Base-by-base conservation (phyloP, 2,329 filamentous ascomycete species). In the Diaporthe longicolla region DNA sequence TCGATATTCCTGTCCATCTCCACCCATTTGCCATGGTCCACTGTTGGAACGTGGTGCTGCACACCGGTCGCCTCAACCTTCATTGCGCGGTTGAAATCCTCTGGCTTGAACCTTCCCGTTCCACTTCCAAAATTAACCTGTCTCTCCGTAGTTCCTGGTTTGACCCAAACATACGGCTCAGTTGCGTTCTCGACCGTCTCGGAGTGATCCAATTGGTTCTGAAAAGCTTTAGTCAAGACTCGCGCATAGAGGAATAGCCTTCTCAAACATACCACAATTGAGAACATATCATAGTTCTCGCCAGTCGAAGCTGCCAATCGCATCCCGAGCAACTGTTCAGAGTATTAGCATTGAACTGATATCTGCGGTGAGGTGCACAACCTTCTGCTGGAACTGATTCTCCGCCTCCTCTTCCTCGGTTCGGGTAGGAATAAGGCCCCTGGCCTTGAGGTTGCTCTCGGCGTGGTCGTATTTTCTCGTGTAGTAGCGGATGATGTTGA, bases 41-140 rank as follows among this genome's bases (percentile, higher is more conserved):
- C 26, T 3, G 45, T 71, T 1, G 58, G 58, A 2, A 71, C 70
- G 40, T 52, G 13, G 35, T 54, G 35, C 19, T 21, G 19, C 45
- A n/a, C 10, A 43, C 24, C 35, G 45, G 55, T 61, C 15, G 21
- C n/a, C 7, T 24, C 26, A 10, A 54, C 11, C 45, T 63, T 63
- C 40, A 48, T 43, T n/a, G 35, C 57, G 7, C 70, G 70, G 13
- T 71, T 71, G 45, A 63, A 21, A 32, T 71, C 70, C 48, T 71
- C 70, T 4, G 45, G 57, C 17, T 43, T 55, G 58, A 71, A 71
- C 4, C 1, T 32, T 45, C 70, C 70, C 0, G 57, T 59, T 21
- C 70, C 70, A 24, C 29, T 37, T 9, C 70, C 70, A 19, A n/a
- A 43, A 8, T 63, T 71, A 57, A 71, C 70, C 19, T 55, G 70